Base-by-base conservation (phyloP, 208 protist genomes). In the Balamuthia mandrillaris region DNA sequence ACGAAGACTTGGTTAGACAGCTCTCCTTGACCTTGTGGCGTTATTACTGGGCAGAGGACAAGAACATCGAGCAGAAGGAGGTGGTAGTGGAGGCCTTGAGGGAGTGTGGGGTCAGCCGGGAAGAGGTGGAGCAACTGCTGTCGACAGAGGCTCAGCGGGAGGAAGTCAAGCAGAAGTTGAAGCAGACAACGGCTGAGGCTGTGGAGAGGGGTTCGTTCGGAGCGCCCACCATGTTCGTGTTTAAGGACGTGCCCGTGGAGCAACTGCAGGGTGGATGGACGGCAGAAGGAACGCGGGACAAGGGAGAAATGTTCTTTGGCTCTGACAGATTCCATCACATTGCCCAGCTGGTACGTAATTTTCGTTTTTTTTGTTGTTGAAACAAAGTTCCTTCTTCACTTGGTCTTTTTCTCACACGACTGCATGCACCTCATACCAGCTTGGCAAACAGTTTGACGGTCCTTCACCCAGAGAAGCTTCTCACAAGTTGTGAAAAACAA, bases 321-420 rank as follows among this genome's bases (percentile, higher is more conserved):
- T 42, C 70, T 12, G 70, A 79, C 21, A 54, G 70, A 33, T 79
- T 79, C 70, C 70, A 79, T 35, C 27, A 45, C n/a, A 79, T 79
- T 2, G 70, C 70, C n/a, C n/a, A n/a, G n/a, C n/a, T n/a, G n/a
- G n/a, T n/a, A n/a, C n/a, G n/a, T n/a, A n/a, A n/a, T n/a, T n/a
- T n/a, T n/a, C n/a, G n/a, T n/a, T n/a, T n/a, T n/a, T n/a, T n/a
- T n/a, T n/a, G n/a, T n/a, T n/a, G n/a, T n/a, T n/a, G n/a, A n/a
- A n/a, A n/a, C n/a, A n/a, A n/a, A n/a, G n/a, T n/a, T n/a, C n/a
- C n/a, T n/a, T n/a, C n/a, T n/a, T n/a, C n/a, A n/a, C n/a, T n/a
- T n/a, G n/a, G n/a, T n/a, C n/a, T n/a, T n/a, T n/a, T n/a, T n/a
- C n/a, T n/a, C n/a, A n/a, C n/a, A n/a, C n/a, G n/a, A n/a, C n/a